phyloP scores from a whole-genome alignment of 148 eudicot species.

The Camellia japonica region DNA sequence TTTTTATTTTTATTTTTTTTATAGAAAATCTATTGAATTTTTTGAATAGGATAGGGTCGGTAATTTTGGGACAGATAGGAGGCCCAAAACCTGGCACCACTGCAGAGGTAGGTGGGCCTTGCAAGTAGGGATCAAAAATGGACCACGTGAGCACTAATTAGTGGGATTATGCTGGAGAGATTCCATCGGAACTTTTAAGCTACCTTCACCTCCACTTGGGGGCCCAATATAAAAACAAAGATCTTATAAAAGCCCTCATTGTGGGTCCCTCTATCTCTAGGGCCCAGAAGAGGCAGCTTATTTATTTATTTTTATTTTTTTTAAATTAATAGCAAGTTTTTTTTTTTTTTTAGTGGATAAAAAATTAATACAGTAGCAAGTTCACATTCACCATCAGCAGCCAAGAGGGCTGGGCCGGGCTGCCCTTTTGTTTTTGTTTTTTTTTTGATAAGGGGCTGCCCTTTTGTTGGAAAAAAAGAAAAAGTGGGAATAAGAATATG shows the following conservation, averaged over 20 bases:
- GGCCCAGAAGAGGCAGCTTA: background rate
- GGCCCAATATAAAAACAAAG: background rate
- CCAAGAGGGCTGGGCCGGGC: background rate
- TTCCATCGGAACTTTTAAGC: constrained; percentile 9
- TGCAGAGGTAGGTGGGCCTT: constrained; percentile 2
- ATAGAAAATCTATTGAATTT: too few species aligned
- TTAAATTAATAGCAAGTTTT: too few species aligned
- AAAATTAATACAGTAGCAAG: too few species aligned
- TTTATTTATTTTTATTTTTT: too few species aligned
- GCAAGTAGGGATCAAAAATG: background rate
- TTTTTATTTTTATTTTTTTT: too few species aligned
- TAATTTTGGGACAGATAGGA: background rate
- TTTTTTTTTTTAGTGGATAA: too few species aligned
- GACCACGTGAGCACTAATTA: constrained; percentile 11
- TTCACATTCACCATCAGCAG: background rate
- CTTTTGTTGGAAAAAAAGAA: background rate
- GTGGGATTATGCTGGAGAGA: constrained; percentile 14
- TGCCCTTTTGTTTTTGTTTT: too few species aligned
- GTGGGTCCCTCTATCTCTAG: background rate
- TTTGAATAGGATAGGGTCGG: too few species aligned
- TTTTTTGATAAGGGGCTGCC: background rate
- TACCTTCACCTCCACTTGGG: constrained; percentile 7
- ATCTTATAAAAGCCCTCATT: background rate
- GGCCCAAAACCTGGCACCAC: background rate
- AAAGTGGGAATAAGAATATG: background rate